phyloP scores from a whole-genome alignment of 2,329 filamentous ascomycete genomes.

The Curvularia eragrostidis region DNA sequence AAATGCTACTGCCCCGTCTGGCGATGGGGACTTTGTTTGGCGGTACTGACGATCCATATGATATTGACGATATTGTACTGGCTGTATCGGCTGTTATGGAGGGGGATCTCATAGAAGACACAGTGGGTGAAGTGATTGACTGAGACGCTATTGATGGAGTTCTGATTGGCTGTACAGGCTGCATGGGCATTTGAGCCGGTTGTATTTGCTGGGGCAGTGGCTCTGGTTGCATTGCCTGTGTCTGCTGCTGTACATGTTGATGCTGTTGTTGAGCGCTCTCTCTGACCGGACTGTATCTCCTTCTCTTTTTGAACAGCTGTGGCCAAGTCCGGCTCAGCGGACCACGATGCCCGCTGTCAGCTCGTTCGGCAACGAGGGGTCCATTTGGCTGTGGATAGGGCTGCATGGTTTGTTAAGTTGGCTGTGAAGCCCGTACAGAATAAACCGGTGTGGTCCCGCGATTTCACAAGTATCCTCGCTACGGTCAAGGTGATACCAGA shows the following conservation, averaged over 20 bases:
- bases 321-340: slow-evolving; percentile 41
- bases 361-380: slow-evolving; percentile 27
- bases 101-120: slow-evolving; percentile 28
- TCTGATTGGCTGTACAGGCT: slow-evolving; percentile 25
- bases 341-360: slow-evolving; percentile 30
- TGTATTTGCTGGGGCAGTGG: slow-evolving; percentile 15
- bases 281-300: slow-evolving; percentile 39
- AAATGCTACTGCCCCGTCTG: slow-evolving; percentile 29
- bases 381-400: slow-evolving; percentile 25
- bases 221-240: not conserved
- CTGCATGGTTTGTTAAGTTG: slow-evolving; percentile 29
- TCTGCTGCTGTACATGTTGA: slow-evolving; percentile 19
- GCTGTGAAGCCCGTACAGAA: not conserved
- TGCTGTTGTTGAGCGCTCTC: slow-evolving; percentile 35
- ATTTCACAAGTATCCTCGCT: not conserved
- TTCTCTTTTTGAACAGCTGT: slow-evolving; percentile 42
- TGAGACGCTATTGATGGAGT: slow-evolving; percentile 20
- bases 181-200: slow-evolving; percentile 21
- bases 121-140: slow-evolving; percentile 18
- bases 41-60: slow-evolving; percentile 33
- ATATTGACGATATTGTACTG: slow-evolving; percentile 34
- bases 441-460: slow-evolving; percentile 1
- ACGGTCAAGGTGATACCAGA: not conserved
- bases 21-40: slow-evolving; percentile 36
- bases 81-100: slow-evolving; percentile 33